Conservation (phyloP, 345 rosid genomes). For the Acer campestre region DNA sequence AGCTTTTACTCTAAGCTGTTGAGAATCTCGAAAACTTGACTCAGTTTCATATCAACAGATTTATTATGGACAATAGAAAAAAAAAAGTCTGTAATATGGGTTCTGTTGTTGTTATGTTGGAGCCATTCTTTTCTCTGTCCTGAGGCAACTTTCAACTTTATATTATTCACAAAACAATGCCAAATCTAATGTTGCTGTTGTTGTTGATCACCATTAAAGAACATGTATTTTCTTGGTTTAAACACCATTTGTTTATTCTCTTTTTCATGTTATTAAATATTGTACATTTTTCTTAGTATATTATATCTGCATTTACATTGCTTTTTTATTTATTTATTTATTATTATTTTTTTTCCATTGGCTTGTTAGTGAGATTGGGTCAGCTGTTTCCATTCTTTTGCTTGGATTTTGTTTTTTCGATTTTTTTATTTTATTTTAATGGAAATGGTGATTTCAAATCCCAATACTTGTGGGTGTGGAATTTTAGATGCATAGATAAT, state of each 20-base stretch:
- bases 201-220: not conserved
- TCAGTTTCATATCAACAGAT: constrained; percentile 17
- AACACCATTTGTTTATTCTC: constrained; percentile 1
- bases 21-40: constrained; percentile 56
- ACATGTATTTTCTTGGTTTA: constrained; percentile 7
- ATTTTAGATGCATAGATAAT: constrained; percentile 9
- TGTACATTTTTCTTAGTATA: not conserved
- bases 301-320: not conserved
- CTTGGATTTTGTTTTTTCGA: not conserved
- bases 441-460: not conserved
- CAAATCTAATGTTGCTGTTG: not conserved
- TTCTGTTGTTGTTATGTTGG: constrained; percentile 20
- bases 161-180: not conserved
- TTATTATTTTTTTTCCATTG: not conserved
- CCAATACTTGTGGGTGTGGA: not conserved
- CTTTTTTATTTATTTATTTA: no score
- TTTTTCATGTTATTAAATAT: not conserved
- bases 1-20: constrained; percentile 39
- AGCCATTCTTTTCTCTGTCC: constrained; percentile 58
- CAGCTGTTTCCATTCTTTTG: not conserved
- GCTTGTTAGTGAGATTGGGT: not conserved
- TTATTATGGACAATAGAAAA: not conserved
- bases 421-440: not conserved
- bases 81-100: constrained; percentile 12
- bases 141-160: constrained; percentile 40